A percentile compares a stretch with the other conserved stretches of the same genome.
These are phyloP conservation scores for Hymenoscyphus scutula DNA, from an alignment of 2,329 filamentous ascomycete species.

Conservation along the genomic window DNA sequence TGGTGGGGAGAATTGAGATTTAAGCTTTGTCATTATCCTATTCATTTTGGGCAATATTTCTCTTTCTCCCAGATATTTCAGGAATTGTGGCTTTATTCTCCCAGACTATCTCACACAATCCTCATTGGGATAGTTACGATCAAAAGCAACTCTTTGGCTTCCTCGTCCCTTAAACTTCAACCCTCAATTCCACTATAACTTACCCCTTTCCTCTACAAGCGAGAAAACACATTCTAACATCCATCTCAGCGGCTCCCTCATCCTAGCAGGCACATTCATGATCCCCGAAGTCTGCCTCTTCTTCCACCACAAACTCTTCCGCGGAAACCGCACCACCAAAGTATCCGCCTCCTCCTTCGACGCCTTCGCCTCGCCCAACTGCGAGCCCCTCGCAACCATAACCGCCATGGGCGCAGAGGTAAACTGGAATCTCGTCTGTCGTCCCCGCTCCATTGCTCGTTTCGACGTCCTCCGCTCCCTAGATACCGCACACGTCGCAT, in stretches of 20 bases:
- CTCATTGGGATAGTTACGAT: too few species aligned
- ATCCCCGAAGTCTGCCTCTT: conserved; percentile 73
- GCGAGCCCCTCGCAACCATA: conserved; percentile 61
- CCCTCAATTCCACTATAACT: too few species aligned
- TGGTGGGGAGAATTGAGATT: neutral
- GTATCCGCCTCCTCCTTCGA: conserved; percentile 66
- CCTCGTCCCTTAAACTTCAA: too few species aligned
- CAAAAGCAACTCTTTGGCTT: too few species aligned
- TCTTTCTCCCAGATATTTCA: too few species aligned
- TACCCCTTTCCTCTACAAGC: neutral
- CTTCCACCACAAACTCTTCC: conserved; percentile 69
- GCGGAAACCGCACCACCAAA: conserved; percentile 68
- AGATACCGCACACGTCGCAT: conserved; percentile 66
- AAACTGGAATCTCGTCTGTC: conserved; percentile 60
- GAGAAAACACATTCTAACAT: neutral
- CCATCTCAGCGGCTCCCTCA: conserved; percentile 53
- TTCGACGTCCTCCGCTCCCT: conserved; percentile 62
- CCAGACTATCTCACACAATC: too few species aligned
- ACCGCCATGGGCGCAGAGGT: conserved; percentile 59
- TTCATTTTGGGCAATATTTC: too few species aligned
- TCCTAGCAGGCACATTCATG: conserved; percentile 71
- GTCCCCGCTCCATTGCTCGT: conserved; percentile 54
- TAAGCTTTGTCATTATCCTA: too few species aligned
- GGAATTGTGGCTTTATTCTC: too few species aligned
- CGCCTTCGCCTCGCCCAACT: conserved; percentile 67